phyloP scores from a whole-genome alignment of 78 protist species.

The Bodo saltans region DNA sequence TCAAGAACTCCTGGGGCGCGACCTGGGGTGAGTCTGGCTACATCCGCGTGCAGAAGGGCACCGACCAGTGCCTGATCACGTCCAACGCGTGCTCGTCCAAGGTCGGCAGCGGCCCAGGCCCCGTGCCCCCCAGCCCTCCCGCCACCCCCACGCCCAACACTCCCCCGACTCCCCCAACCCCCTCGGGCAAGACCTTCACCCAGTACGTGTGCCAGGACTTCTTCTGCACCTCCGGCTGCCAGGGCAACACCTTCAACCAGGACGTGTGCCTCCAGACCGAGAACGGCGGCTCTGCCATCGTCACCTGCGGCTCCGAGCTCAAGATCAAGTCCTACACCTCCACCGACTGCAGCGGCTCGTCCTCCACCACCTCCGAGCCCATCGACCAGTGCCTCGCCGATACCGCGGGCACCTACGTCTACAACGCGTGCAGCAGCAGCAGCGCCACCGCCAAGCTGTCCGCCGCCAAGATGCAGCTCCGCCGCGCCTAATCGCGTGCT shows the following conservation, averaged over 20 bases:
- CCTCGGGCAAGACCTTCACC: neutral
- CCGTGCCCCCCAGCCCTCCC: neutral
- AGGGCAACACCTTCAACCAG: neutral
- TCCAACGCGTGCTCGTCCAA: neutral
- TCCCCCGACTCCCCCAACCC: neutral
- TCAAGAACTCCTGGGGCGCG: slow-evolving; percentile 40
- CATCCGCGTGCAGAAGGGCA: slow-evolving; percentile 40
- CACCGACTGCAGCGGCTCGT: too few relatives aligned
- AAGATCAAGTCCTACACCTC: too few relatives aligned
- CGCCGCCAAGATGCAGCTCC: too few relatives aligned
- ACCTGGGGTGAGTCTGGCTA: slow-evolving; percentile 55
- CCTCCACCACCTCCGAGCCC: too few relatives aligned
- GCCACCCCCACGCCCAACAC: neutral
- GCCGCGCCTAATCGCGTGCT: too few relatives aligned
- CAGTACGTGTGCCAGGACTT: neutral
- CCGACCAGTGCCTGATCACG: slow-evolving; percentile 61
- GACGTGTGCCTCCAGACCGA: neutral
- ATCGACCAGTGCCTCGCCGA: too few relatives aligned
- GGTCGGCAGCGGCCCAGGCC: neutral
- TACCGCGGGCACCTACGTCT: too few relatives aligned
- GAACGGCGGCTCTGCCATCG: neutral
- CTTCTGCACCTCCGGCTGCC: neutral
- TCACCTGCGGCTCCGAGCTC: too few relatives aligned
- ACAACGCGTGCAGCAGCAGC: too few relatives aligned
- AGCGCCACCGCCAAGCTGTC: too few relatives aligned